A percentile compares a stretch with the other conserved stretches of the same genome.
Conservation (phyloP, 2,329 filamentous ascomycete species). For the Aspergillus arachidicola region DNA sequence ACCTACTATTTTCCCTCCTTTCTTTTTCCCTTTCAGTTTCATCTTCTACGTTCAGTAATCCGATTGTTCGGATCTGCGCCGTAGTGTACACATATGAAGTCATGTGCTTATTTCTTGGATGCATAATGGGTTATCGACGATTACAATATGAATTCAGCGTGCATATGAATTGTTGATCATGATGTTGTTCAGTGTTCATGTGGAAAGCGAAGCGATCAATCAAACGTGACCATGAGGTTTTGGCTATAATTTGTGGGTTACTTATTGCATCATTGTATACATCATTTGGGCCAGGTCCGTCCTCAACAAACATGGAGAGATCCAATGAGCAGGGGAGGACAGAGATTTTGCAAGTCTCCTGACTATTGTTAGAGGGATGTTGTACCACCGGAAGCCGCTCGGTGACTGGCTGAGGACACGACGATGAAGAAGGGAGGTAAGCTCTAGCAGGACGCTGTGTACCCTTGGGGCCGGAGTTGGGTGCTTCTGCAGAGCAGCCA, state of each 20-base stretch:
- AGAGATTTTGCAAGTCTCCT: constrained; percentile 1
- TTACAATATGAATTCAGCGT: not conserved
- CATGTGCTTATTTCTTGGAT: not conserved
- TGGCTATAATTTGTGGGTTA: not conserved
- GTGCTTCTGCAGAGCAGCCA: not conserved
- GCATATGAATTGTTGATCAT: not conserved
- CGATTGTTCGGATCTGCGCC: not conserved
- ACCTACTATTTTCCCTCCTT: not conserved
- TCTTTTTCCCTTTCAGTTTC: not conserved
- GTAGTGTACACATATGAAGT: not conserved
- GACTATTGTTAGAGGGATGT: not conserved
- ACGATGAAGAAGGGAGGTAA: not conserved
- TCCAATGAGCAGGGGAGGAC: not conserved
- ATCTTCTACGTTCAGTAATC: not conserved
- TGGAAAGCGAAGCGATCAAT: constrained; percentile 2
- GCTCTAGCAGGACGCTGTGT: constrained; percentile 8
- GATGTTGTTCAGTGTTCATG: not conserved
- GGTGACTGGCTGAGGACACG: not conserved
- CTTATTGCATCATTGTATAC: not conserved
- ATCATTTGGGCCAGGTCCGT: not conserved
- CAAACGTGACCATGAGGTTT: not conserved
- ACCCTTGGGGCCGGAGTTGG: constrained; percentile 5
- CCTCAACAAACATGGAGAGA: not conserved
- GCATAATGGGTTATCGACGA: not conserved
- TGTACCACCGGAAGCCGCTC: not conserved